Evolutionary conservation across 345 rosid species (phyloP).

Genomic region (Citrus inodora): DNA sequence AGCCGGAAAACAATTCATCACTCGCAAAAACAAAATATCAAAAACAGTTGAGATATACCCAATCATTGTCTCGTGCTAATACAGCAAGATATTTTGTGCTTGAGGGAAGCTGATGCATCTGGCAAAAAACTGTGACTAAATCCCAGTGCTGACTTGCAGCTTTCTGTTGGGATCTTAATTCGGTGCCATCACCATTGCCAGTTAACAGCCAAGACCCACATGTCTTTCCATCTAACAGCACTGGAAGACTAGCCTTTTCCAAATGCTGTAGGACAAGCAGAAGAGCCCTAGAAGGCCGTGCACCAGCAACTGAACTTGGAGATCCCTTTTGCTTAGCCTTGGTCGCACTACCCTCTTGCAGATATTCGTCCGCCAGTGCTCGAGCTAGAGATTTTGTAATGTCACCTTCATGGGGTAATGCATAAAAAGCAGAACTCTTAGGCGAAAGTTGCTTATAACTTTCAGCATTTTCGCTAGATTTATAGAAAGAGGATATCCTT

Average conservation of each 20-base stretch:
- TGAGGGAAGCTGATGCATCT: constrained; percentile 83
- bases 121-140: constrained; percentile 85
- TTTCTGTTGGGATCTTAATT: constrained; percentile 81
- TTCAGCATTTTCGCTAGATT: constrained; percentile 43
- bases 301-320: constrained; percentile 27
- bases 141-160: constrained; percentile 87
- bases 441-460: constrained; percentile 44
- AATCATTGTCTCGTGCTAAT: constrained; percentile 94
- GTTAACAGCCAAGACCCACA: constrained; percentile 90
- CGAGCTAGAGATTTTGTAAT: constrained; percentile 76
- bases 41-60: constrained; percentile 55
- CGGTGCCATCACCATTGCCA: constrained; percentile 86
- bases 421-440: constrained; percentile 59
- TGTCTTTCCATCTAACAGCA: constrained; percentile 56
- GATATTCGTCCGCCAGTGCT: constrained; percentile 83
- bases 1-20: constrained; percentile 4
- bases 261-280: constrained; percentile 81
- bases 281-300: constrained; percentile 54
- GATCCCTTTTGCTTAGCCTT: constrained; percentile 40
- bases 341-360: constrained; percentile 42
- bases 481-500: constrained; percentile 78
- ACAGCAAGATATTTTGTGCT: constrained; percentile 91
- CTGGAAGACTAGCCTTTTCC: constrained; percentile 94
- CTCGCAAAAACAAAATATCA: not conserved
- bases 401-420: constrained; percentile 49